A percentile compares a stretch with the other conserved stretches of the same genome.
Conservation (phyloP, 108 stramenopile species). For the Schizochytrium sp. region DNA sequence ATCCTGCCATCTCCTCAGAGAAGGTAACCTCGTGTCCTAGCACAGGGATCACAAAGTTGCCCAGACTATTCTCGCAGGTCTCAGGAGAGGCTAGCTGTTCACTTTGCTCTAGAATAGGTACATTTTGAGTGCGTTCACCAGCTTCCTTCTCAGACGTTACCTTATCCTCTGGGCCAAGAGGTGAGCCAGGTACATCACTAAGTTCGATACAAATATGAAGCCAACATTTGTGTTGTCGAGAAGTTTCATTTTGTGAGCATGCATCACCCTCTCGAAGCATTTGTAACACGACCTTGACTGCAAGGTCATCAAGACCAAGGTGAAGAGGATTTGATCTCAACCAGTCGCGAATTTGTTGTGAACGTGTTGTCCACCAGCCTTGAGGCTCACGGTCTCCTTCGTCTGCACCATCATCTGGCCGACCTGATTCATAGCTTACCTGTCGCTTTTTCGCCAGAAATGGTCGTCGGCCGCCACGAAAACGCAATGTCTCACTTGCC, state of each 20-base stretch:
- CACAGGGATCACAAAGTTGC: not conserved
- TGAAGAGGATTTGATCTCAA: slow-evolving; percentile 22
- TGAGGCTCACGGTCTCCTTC: slow-evolving; percentile 8
- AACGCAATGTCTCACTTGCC: not conserved
- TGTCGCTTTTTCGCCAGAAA: not conserved
- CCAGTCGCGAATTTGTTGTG: slow-evolving; percentile 1
- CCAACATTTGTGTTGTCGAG: slow-evolving; percentile 32
- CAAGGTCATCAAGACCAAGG: slow-evolving; percentile 28
- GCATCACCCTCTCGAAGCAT: slow-evolving; percentile 34
- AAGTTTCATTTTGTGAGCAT: not conserved
- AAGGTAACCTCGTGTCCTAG: not conserved
- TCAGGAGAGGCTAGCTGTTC: not conserved
- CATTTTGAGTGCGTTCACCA: not conserved
- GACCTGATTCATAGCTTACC: not conserved
- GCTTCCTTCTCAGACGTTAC: not conserved
- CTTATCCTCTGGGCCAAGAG: slow-evolving; percentile 8
- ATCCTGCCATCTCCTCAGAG: not conserved
- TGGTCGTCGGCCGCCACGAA: slow-evolving; percentile 4
- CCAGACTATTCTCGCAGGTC: not conserved
- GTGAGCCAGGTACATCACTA: slow-evolving; percentile 16
- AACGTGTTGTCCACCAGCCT: not conserved
- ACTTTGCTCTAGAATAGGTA: not conserved
- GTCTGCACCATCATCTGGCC: not conserved
- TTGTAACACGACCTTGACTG: not conserved
- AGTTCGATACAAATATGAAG: slow-evolving; percentile 38